Evolutionary conservation across 331 rosid species (phyloP).

Genomic region (Malus hybrid): DNA sequence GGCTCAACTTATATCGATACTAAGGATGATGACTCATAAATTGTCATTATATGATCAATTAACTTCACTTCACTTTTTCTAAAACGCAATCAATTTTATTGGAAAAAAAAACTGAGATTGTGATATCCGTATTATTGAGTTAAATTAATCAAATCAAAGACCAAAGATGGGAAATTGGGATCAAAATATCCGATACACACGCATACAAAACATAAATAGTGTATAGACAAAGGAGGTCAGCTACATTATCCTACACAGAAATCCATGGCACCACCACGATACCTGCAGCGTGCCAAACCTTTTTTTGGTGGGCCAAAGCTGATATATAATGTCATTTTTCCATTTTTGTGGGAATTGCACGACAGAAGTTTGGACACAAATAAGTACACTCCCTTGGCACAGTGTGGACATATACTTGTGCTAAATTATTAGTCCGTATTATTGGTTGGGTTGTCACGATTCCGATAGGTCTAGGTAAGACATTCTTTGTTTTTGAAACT

Average conservation of each 20-base stretch:
- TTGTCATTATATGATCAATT: too few species aligned
- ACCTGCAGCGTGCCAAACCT: slow-evolving; percentile 10
- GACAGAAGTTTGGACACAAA: not conserved
- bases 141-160: not conserved
- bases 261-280: not conserved
- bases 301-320: slow-evolving; percentile 3
- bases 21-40: too few species aligned
- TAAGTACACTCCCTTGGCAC: not conserved
- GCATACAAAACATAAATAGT: not conserved
- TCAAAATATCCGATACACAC: not conserved
- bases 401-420: not conserved
- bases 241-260: not conserved
- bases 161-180: not conserved
- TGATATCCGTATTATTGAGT: not conserved
- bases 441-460: not conserved
- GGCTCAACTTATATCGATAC: not conserved
- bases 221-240: not conserved
- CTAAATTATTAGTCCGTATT: not conserved
- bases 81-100: too few species aligned
- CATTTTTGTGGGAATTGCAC: not conserved
- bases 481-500: too few species aligned
- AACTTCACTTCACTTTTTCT: not conserved
- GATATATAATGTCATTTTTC: slow-evolving; percentile 3
- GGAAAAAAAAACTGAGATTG: not conserved
- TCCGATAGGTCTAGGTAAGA: not conserved